Percentiles rank a stretch among this genome's conserved stretches.
Evolutionary conservation across 495 filamentous ascomycete genomes (phyloP).

Genomic region (Margaritispora aquatica): DNA sequence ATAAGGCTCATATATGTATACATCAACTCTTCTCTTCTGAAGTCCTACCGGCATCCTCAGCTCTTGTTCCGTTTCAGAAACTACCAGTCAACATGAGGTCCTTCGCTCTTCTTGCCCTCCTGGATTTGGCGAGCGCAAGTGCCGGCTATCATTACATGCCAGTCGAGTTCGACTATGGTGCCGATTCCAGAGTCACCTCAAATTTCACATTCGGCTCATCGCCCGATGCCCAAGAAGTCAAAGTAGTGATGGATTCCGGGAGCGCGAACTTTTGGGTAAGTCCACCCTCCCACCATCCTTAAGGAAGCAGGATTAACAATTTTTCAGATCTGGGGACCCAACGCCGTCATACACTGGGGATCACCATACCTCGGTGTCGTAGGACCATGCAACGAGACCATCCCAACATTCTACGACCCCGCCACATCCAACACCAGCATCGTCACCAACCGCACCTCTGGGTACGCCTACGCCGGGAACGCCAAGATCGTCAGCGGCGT

Average conservation of each 20-base stretch:
- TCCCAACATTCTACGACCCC: background rate
- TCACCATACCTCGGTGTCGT: background rate
- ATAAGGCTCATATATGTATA: background rate
- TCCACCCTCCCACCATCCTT: too few relatives aligned
- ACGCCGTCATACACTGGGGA: constrained; percentile 4
- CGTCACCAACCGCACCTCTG: background rate
- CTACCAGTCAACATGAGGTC: background rate
- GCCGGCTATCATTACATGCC: constrained; percentile 1
- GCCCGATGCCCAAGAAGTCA: background rate
- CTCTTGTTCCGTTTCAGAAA: background rate
- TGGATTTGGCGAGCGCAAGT: background rate
- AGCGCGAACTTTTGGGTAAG: constrained; percentile 2
- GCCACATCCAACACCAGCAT: background rate
- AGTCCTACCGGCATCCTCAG: background rate
- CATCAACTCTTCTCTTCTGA: background rate
- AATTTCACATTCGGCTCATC: constrained; percentile 6
- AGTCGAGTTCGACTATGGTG: constrained; percentile 3
- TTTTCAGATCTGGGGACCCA: background rate
- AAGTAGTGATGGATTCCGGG: constrained; percentile 3
- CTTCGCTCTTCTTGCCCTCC: background rate
- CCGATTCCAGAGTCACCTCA: constrained; percentile 3
- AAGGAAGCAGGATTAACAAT: too few relatives aligned
- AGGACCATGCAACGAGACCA: constrained; percentile 1
- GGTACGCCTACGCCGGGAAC: constrained; percentile 1
- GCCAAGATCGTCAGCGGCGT: constrained; percentile 1